Evolutionary conservation across 257 asterid species (phyloP), one percentile per base, ranked within the genome.

Genomic region (Solanum sejunctum): DNA sequence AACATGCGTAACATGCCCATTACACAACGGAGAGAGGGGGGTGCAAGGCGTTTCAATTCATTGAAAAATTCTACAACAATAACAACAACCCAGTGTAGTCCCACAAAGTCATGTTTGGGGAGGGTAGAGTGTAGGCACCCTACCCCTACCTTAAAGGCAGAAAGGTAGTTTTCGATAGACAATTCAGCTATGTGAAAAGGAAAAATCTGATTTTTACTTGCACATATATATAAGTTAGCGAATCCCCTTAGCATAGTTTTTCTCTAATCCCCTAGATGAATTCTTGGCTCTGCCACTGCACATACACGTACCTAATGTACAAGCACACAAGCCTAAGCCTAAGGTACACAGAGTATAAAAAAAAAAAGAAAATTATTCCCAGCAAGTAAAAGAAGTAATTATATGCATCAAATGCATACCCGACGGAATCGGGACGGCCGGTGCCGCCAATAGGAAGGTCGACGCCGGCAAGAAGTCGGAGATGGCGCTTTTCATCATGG

Each of bases 401-500:
- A 39, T 39, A 39, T 17, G 60, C 82, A 23, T 56, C 3, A 32
- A 20, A 1, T 47, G 64, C 92, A 45, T 61, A 96, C 98, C 98
- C 99, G 83, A 95, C 93, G 75, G 97, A 87, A 84, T 96, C 99
- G 28, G 99, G 98, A 43, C 99, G 99, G 28, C 98, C 99, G 66
- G 95, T 95, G 81, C 98, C 98, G 5, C 99, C 99, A 64, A 96
- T 94, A 6, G 98, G 99, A 60, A 96, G 92, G 95, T 96, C 98
- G 84, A 96, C 98, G 89, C 98, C 99, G 90, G 98, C 92, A 88
- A 90, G 88, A 80, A 92, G 91, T 63, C 93, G 88, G 84, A 96
- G 95, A 83, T 94, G 99, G 61, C 99, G 98, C 21, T 92, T 85
- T 87, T 88, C 93, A 83, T 96, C 99, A 87, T 96, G 98, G 23